Conservation (phyloP, 352 stramenopile genomes). For the Globisporangium perplexum region DNA sequence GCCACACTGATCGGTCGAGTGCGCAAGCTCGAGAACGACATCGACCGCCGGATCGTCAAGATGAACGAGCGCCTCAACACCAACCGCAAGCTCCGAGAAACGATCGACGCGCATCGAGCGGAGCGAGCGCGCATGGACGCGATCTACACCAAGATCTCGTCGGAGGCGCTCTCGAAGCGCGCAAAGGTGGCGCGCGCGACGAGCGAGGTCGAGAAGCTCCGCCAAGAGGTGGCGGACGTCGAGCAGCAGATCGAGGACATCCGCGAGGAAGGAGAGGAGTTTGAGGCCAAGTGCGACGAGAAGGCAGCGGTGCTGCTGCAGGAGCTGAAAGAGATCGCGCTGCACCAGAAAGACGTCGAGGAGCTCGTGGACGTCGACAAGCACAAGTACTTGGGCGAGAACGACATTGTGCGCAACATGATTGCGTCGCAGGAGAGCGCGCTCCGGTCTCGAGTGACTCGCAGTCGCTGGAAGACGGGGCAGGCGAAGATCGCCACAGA, state of each 20-base stretch:
- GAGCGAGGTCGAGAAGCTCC: conserved; percentile 51
- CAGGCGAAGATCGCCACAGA: conserved; percentile 65
- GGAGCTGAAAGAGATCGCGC: conserved; percentile 64
- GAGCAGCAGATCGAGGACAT: conserved; percentile 59
- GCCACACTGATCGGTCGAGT: conserved; percentile 46
- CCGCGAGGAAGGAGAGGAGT: conserved; percentile 51
- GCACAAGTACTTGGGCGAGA: conserved; percentile 68
- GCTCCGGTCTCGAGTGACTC: conserved; percentile 42
- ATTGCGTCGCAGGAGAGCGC: conserved; percentile 41
- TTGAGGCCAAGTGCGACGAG: conserved; percentile 52
- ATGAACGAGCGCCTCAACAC: conserved; percentile 75
- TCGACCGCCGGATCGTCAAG: conserved; percentile 75
- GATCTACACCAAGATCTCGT: conserved; percentile 68
- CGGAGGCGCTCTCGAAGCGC: conserved; percentile 51
- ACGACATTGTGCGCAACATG: conserved; percentile 61
- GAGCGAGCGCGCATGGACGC: conserved; percentile 70
- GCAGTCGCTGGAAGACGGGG: conserved; percentile 63
- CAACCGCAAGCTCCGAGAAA: conserved; percentile 58
- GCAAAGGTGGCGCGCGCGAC: conserved; percentile 37
- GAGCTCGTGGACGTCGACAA: conserved; percentile 48
- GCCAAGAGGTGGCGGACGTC: conserved; percentile 39
- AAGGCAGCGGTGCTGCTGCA: conserved; percentile 44
- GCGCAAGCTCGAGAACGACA: conserved; percentile 80
- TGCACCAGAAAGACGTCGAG: conserved; percentile 47
- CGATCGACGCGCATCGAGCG: conserved; percentile 59